Evolutionary conservation across 352 stramenopile genomes (phyloP).

Genomic region (Hyaloperonospora brassicae): DNA sequence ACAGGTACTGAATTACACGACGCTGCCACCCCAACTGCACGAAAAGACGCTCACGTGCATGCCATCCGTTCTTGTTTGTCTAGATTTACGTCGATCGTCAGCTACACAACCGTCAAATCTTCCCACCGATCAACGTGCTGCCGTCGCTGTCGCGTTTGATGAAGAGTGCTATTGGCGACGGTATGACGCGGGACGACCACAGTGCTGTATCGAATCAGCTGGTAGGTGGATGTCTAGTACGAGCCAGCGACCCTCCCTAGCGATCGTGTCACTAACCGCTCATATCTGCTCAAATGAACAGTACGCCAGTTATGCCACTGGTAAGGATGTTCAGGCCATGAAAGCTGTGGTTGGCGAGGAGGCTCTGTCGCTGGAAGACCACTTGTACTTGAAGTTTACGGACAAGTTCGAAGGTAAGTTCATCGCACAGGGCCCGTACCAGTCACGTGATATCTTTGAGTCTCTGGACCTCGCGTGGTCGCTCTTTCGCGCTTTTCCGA

Average conservation of each 20-base stretch:
- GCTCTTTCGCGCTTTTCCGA: conserved; percentile 97
- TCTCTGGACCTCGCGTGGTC: conserved; percentile 98
- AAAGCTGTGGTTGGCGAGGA: conserved; percentile 99
- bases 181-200: conserved; percentile 98
- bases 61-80: conserved; percentile 6
- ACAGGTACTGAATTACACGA: conserved; percentile 53
- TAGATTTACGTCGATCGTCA: conserved; percentile 97
- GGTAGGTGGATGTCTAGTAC: conserved; percentile 54
- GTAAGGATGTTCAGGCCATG: conserved; percentile 99
- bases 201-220: conserved; percentile 98
- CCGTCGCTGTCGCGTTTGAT: conserved; percentile 98
- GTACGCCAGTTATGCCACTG: conserved; percentile 82
- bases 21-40: not conserved
- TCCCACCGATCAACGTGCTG: conserved; percentile 99
- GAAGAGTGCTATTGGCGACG: conserved; percentile 99
- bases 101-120: conserved; percentile 98
- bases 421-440: conserved; percentile 94
- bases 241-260: not conserved
- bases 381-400: conserved; percentile 98
- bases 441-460: conserved; percentile 98
- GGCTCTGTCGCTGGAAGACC: conserved; percentile 97
- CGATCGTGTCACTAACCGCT: conserved; percentile 3
- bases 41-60: conserved; percentile 2
- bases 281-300: conserved; percentile 15
- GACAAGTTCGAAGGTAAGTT: conserved; percentile 99